These are phyloP conservation scores for Tylopilus rubrobrunneus DNA, from an alignment of 768 basidiomycete species.

Conservation along the genomic window DNA sequence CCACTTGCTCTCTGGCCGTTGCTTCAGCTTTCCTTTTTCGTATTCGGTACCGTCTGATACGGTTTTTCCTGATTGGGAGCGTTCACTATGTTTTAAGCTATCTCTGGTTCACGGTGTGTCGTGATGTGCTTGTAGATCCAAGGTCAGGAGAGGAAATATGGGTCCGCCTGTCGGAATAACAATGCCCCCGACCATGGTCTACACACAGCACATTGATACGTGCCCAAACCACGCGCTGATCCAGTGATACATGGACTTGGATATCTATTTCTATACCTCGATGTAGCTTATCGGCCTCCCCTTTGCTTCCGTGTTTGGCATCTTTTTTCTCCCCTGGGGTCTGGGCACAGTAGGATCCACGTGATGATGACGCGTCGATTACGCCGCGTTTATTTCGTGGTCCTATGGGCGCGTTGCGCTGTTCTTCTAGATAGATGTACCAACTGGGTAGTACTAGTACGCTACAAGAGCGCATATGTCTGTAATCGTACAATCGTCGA, in stretches of 20 bases:
- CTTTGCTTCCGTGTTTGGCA: background rate
- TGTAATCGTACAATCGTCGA: background rate
- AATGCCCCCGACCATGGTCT: background rate
- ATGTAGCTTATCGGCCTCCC: slow-evolving; percentile 16
- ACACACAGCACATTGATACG: background rate
- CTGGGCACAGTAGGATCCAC: background rate
- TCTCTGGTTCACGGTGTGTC: slow-evolving; percentile 4
- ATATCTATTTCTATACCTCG: slow-evolving; percentile 9
- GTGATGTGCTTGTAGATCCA: slow-evolving; percentile 1
- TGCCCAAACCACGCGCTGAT: slow-evolving; percentile 1
- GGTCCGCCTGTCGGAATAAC: background rate
- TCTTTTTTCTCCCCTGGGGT: background rate
- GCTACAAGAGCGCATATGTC: background rate
- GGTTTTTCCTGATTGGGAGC: background rate
- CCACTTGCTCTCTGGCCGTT: background rate
- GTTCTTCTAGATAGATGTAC: background rate
- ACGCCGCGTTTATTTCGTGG: background rate
- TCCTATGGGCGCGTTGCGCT: background rate
- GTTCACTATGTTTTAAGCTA: slow-evolving; percentile 1
- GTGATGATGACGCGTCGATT: background rate
- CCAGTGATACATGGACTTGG: background rate
- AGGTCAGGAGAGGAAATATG: background rate
- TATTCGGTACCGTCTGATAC: slow-evolving; percentile 6
- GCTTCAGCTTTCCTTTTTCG: background rate
- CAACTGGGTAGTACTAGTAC: background rate